These are phyloP conservation scores for Metschnikowia arizonensis DNA, from an alignment of 805 yeast species.

Conservation along the genomic window DNA sequence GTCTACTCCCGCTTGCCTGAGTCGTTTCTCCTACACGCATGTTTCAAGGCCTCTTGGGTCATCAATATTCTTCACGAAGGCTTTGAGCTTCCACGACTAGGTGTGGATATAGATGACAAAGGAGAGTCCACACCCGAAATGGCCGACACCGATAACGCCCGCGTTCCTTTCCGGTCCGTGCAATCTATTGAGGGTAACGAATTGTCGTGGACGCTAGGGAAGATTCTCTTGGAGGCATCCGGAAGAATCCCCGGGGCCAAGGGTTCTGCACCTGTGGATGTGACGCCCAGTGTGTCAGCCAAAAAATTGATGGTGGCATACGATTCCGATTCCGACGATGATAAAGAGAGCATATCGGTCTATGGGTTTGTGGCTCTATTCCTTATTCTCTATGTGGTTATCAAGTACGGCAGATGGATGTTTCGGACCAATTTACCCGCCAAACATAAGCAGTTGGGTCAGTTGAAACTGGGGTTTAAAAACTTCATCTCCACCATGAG, in stretches of 20 bases:
- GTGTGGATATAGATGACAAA: slow-evolving; percentile 38
- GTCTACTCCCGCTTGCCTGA: slow-evolving; percentile 54
- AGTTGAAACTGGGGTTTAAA: slow-evolving; percentile 8
- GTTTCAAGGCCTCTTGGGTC: slow-evolving; percentile 96
- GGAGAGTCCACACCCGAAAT: slow-evolving; percentile 9
- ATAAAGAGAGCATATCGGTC: background rate
- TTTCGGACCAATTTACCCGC: background rate
- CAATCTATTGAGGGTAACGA: slow-evolving; percentile 78
- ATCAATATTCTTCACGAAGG: slow-evolving; percentile 88
- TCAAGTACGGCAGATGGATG: slow-evolving; percentile 2
- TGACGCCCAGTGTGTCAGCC: slow-evolving; percentile 37
- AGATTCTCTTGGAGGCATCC: slow-evolving; percentile 77
- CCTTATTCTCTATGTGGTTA: slow-evolving; percentile 18
- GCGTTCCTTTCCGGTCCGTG: slow-evolving; percentile 76
- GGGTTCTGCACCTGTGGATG: slow-evolving; percentile 29
- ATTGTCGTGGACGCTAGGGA: slow-evolving; percentile 93
- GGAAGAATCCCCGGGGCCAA: slow-evolving; percentile 44
- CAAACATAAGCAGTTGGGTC: background rate
- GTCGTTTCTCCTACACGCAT: slow-evolving; percentile 60
- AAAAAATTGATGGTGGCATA: slow-evolving; percentile 14
- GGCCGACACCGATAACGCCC: slow-evolving; percentile 27
- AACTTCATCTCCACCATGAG: slow-evolving; percentile 9
- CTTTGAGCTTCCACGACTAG: slow-evolving; percentile 75
- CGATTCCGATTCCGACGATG: slow-evolving; percentile 18
- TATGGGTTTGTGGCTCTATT: slow-evolving; percentile 17